Evolutionary conservation across 495 filamentous ascomycete genomes (phyloP).

Genomic region (Hypoxylon cercidicola): DNA sequence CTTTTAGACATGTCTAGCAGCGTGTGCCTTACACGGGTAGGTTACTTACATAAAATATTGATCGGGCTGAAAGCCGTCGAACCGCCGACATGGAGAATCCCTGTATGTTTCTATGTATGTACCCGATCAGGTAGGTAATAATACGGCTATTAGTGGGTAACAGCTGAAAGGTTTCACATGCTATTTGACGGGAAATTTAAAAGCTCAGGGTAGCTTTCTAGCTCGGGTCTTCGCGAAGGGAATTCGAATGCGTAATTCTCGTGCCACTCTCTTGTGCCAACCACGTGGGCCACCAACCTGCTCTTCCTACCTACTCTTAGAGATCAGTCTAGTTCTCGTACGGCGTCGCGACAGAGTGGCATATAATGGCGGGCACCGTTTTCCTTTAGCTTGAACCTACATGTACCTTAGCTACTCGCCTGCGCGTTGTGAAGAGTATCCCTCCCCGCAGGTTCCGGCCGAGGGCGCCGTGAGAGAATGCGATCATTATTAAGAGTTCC

Average conservation of each 20-base stretch:
- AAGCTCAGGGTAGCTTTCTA: conserved; percentile 5
- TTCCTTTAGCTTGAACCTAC: conserved; percentile 20
- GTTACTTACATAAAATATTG: no score
- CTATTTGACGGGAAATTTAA: neutral
- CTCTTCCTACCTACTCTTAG: neutral
- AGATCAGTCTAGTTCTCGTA: neutral
- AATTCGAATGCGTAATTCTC: conserved; percentile 3
- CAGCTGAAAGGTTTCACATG: conserved; percentile 21
- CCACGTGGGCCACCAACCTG: neutral
- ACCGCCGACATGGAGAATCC: conserved; percentile 26
- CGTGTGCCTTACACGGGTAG: no score
- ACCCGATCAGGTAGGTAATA: neutral
- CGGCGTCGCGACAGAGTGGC: conserved; percentile 22
- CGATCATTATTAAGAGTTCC: conserved; percentile 51
- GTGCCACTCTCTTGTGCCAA: conserved; percentile 3
- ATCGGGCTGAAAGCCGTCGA: neutral
- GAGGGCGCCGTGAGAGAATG: conserved; percentile 40
- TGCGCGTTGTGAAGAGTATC: conserved; percentile 10
- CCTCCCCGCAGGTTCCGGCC: conserved; percentile 28
- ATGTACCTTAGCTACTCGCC: neutral
- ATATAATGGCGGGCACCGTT: conserved; percentile 20
- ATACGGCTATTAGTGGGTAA: neutral
- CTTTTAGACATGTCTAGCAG: no score
- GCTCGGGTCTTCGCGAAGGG: conserved; percentile 24
- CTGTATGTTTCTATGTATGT: neutral